These are phyloP conservation scores for Cryptococcus sp. DNA, from an alignment of 1,284 basidiomycete species.

Conservation along the genomic window DNA sequence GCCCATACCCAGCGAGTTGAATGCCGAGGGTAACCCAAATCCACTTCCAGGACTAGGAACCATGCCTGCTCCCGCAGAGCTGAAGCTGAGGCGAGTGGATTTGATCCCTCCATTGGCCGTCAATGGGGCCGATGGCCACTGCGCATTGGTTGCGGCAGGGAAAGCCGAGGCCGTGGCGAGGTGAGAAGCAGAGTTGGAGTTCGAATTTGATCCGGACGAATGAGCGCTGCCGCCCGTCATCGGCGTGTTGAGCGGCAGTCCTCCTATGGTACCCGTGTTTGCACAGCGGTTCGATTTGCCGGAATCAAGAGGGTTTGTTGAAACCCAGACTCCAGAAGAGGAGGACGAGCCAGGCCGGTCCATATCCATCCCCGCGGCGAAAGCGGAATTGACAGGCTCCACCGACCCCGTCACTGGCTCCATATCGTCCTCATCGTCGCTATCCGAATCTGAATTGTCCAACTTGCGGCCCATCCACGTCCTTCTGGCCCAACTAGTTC, in stretches of 20 bases:
- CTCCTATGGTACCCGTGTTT: background rate
- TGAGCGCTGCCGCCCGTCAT: background rate
- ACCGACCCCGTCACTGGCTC: slow-evolving; percentile 23
- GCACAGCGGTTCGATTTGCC: slow-evolving; percentile 27
- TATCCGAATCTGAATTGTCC: slow-evolving; percentile 38
- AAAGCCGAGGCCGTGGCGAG: background rate
- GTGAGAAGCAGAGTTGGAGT: slow-evolving; percentile 4
- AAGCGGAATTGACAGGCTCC: slow-evolving; percentile 46
- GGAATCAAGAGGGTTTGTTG: slow-evolving; percentile 11
- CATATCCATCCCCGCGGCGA: slow-evolving; percentile 51
- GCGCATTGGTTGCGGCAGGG: slow-evolving; percentile 14
- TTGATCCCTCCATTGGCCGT: slow-evolving; percentile 5
- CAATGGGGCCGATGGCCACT: slow-evolving; percentile 9
- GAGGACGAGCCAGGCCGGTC: slow-evolving; percentile 36
- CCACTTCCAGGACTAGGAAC: slow-evolving; percentile 39
- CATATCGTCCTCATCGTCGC: slow-evolving; percentile 40
- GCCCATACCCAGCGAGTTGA: slow-evolving; percentile 42
- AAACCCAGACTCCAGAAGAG: slow-evolving; percentile 13
- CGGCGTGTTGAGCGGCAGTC: background rate
- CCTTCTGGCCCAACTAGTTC: slow-evolving; percentile 14
- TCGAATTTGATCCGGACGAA: background rate
- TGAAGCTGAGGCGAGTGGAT: slow-evolving; percentile 27
- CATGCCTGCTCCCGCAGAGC: slow-evolving; percentile 24
- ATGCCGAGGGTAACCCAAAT: slow-evolving; percentile 40
- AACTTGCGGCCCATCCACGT: slow-evolving; percentile 23